Evolutionary conservation across 2,329 filamentous ascomycete genomes (phyloP).

Genomic region (Pseudogymnoascus sp.): DNA sequence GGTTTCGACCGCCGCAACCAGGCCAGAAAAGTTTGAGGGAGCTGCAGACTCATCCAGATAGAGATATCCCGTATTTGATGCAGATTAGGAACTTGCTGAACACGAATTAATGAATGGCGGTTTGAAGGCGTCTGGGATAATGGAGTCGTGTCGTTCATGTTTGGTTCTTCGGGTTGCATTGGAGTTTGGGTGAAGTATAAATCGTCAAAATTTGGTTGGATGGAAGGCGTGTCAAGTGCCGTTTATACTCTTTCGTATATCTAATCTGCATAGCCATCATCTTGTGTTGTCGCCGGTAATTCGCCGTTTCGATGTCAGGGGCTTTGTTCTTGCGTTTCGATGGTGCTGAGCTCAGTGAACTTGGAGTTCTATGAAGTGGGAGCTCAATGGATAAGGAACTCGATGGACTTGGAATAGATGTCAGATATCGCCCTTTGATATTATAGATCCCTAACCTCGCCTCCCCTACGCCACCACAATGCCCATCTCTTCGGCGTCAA

Average conservation of each 20-base stretch:
- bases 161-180: not conserved
- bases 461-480: not conserved
- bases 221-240: not conserved
- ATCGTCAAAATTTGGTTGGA: not conserved
- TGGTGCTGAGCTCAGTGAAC: not conserved
- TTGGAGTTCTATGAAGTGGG: not conserved
- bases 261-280: not conserved
- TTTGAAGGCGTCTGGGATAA: not conserved
- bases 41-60: conserved; percentile 19
- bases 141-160: not conserved
- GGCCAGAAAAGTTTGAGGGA: conserved; percentile 3
- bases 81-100: conserved; percentile 29
- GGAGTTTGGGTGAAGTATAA: not conserved
- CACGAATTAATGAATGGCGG: conserved; percentile 16
- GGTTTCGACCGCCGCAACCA: conserved; percentile 13
- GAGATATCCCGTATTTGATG: conserved; percentile 25
- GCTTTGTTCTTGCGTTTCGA: not conserved
- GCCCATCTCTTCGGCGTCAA: not conserved
- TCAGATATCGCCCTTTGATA: not conserved
- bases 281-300: not conserved
- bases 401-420: not conserved
- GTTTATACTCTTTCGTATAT: not conserved
- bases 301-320: not conserved
- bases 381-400: no score
- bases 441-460: not conserved